Base-by-base conservation (phyloP, 345 rosid genomes). In the Linum trigynum region DNA sequence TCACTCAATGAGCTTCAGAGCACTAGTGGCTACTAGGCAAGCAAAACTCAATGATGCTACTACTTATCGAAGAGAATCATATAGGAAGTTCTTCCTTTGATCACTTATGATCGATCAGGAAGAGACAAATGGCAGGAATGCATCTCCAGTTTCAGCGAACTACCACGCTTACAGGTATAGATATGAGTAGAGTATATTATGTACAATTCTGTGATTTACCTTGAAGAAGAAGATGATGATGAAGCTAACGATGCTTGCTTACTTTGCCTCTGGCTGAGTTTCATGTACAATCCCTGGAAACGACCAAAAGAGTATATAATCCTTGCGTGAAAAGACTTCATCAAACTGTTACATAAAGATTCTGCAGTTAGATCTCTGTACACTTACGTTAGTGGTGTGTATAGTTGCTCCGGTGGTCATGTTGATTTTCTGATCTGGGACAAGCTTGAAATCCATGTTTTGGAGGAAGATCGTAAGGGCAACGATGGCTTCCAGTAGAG, bases 361-460 rank as follows among this genome's bases (percentile, higher is more conserved):
- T 45, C 36, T 7, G 12, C n/a, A 15, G 62, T 7, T 62, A 63
- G 58, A 48, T 55, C 23, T 61, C 7, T 36, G 42, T 12, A 43
- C 35, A 57, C 17, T 79, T 82, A 92, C 95, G 41, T 87, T 82
- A 51, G 95, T 87, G 2, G 97, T 89, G 72, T 89, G 98, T 69
- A 92, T 89, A 23, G 98, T 92, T 36, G 95, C 98, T 71, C 97
- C 95, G 2, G 98, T 92, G 3, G 98, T 92, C 98, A 92, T 92
- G 76, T 78, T 76, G 42, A 92, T 90, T 59, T 79, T 84, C 82
- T 92, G 97, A 80, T 85, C 80, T 39, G 97, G 96, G 67, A 90
- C 90, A 56, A 92, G 77, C 79, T 86, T 86, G 11, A 90, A 87
- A 74, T 87, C 80, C 74, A 92, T 59, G 37, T 79, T 83, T 72